Evolutionary conservation across 1,284 basidiomycete species (phyloP).

Genomic region (Gomphus sp.): DNA sequence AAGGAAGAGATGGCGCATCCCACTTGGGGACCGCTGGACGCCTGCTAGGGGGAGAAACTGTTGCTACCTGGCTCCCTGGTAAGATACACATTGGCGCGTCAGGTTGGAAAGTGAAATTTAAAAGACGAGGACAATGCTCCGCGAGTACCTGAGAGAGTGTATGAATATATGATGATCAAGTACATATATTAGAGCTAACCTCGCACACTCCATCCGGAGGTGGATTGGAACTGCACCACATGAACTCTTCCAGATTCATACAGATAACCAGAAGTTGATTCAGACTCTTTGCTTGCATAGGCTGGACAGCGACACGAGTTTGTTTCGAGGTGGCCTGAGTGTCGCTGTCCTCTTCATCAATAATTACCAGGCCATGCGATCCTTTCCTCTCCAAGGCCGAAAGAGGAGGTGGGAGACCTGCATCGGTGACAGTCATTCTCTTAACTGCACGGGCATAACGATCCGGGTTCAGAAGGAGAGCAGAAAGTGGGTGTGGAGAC

Average conservation of each 20-base stretch:
- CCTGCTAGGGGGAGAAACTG: slow-evolving; percentile 11
- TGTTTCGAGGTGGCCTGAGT: background rate
- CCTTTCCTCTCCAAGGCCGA: background rate
- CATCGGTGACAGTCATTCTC: slow-evolving; percentile 17
- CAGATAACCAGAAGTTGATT: slow-evolving; percentile 19
- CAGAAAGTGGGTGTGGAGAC: slow-evolving; percentile 13
- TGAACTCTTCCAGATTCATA: slow-evolving; percentile 21
- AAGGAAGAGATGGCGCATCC: slow-evolving; percentile 26
- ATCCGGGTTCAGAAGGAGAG: slow-evolving; percentile 20
- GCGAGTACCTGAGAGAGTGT: slow-evolving; percentile 17
- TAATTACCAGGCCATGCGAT: slow-evolving; percentile 8
- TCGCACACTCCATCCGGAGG: slow-evolving; percentile 31
- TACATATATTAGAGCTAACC: slow-evolving; percentile 16
- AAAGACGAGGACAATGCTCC: slow-evolving; percentile 18
- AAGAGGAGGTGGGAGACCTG: slow-evolving; percentile 10
- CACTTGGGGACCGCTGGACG: slow-evolving; percentile 20
- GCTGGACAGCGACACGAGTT: slow-evolving; percentile 11
- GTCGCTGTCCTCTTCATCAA: slow-evolving; percentile 11
- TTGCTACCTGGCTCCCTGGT: background rate
- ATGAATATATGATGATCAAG: background rate
- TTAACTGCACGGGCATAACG: slow-evolving; percentile 23
- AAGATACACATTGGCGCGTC: slow-evolving; percentile 4
- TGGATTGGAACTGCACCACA: slow-evolving; percentile 23
- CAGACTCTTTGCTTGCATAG: slow-evolving; percentile 19
- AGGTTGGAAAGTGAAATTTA: slow-evolving; percentile 19